A percentile compares a stretch with the other conserved stretches of the same genome.
phyloP scores from a whole-genome alignment of 1,284 basidiomycete species.

The Malassezia japonica region DNA sequence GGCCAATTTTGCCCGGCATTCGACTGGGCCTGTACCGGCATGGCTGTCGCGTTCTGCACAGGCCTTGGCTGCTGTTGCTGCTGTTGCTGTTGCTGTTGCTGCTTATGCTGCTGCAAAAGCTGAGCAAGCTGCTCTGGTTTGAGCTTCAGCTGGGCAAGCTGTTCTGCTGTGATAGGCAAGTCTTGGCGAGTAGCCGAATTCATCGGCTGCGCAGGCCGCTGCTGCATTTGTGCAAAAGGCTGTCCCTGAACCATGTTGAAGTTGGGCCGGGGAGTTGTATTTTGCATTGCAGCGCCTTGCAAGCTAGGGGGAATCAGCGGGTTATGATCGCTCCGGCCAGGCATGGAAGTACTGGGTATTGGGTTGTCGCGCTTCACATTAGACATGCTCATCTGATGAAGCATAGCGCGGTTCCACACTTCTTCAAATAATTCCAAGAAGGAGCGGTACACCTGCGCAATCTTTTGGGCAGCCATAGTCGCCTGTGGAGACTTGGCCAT shows the following conservation, averaged over 20 bases:
- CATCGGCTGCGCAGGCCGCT: neutral
- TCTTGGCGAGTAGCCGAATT: neutral
- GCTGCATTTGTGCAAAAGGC: slow-evolving; percentile 9
- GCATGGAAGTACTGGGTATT: neutral
- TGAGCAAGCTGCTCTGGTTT: slow-evolving; percentile 29
- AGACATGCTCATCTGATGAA: slow-evolving; percentile 37
- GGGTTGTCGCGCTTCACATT: slow-evolving; percentile 11
- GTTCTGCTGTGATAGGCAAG: slow-evolving; percentile 21
- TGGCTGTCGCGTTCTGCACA: too few relatives aligned
- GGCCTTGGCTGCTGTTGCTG: too few relatives aligned
- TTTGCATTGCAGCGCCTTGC: too few relatives aligned
- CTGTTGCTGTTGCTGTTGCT: too few relatives aligned
- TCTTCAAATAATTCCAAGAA: slow-evolving; percentile 40
- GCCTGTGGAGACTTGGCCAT: slow-evolving; percentile 28
- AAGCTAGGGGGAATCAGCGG: too few relatives aligned
- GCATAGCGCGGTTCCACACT: slow-evolving; percentile 40
- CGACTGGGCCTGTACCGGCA: slow-evolving; percentile 13
- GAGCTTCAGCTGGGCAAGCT: slow-evolving; percentile 25
- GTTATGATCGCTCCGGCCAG: too few relatives aligned
- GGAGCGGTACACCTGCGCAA: slow-evolving; percentile 31
- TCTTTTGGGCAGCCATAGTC: slow-evolving; percentile 22
- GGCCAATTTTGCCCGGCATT: slow-evolving; percentile 7
- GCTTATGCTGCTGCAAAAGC: slow-evolving; percentile 17
- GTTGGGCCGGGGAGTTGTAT: neutral
- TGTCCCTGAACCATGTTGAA: slow-evolving; percentile 7